These are phyloP conservation scores for Edaphochlamys debaryana DNA, from an alignment of 139 green algal genomes.

Conservation along the genomic window DNA sequence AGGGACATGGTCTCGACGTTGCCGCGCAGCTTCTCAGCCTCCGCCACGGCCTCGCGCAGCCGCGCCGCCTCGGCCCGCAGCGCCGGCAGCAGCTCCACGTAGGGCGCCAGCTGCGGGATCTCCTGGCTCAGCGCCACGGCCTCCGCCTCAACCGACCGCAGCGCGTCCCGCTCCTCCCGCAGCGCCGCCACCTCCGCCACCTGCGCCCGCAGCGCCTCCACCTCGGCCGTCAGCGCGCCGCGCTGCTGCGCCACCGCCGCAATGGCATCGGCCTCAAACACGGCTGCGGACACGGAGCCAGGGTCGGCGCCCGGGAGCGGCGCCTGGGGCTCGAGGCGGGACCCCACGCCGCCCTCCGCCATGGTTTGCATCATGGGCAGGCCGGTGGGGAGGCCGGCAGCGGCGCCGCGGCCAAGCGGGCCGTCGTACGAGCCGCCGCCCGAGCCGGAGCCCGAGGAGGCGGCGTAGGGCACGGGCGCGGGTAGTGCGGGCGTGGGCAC, in stretches of 20 bases:
- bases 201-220: conserved; percentile 22
- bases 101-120: conserved; percentile 39
- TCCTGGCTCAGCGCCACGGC: conserved; percentile 23
- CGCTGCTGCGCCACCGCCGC: conserved; percentile 35
- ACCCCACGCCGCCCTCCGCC: background rate
- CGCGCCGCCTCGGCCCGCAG: conserved; percentile 25
- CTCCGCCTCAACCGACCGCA: conserved; percentile 30
- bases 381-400: background rate
- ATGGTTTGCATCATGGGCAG: too few relatives aligned
- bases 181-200: conserved; percentile 24
- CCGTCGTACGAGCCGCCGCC: background rate
- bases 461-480: background rate
- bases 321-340: conserved; percentile 6
- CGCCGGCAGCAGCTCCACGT: conserved; percentile 40
- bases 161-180: conserved; percentile 23
- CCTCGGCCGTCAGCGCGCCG: conserved; percentile 21
- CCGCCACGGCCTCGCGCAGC: conserved; percentile 10
- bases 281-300: background rate
- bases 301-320: too few relatives aligned
- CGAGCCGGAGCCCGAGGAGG: background rate
- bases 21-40: conserved; percentile 26
- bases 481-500: background rate
- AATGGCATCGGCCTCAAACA: conserved; percentile 18
- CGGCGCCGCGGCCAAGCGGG: conserved; percentile 23
- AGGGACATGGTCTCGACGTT: conserved; percentile 24